These are phyloP conservation scores for Fusarium sp. DNA, from an alignment of 2,329 filamentous ascomycete species.

Conservation along the genomic window DNA sequence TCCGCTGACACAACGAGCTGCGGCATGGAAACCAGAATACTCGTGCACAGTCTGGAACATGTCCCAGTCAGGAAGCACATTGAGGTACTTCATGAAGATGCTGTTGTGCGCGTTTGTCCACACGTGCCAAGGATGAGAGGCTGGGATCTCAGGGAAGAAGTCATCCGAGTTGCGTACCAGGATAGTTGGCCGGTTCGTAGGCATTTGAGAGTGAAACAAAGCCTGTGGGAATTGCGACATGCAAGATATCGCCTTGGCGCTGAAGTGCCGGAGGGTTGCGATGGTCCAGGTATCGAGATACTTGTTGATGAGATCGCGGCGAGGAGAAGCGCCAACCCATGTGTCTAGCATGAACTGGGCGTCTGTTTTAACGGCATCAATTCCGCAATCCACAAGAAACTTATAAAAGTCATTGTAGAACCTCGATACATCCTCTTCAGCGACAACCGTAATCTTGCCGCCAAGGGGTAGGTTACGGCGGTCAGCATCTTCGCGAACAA, in stretches of 20 bases:
- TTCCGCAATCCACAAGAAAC: constrained; percentile 79
- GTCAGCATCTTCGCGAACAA: constrained; percentile 62
- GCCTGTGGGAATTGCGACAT: constrained; percentile 93
- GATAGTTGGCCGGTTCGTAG: constrained; percentile 78
- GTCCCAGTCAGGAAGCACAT: constrained; percentile 86
- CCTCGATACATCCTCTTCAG: constrained; percentile 76
- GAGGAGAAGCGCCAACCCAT: constrained; percentile 74
- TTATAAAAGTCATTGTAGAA: constrained; percentile 94
- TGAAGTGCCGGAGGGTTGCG: constrained; percentile 81
- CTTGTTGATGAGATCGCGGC: constrained; percentile 76
- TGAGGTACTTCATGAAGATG: constrained; percentile 85
- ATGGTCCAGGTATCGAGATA: constrained; percentile 92
- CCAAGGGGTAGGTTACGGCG: constrained; percentile 64
- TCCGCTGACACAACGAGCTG: constrained; percentile 88
- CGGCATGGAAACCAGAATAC: constrained; percentile 88
- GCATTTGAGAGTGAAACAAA: constrained; percentile 86
- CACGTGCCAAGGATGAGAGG: constrained; percentile 92
- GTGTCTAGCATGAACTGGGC: constrained; percentile 91
- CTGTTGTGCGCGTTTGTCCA: constrained; percentile 94
- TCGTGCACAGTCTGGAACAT: constrained; percentile 75
- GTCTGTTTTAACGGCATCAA: constrained; percentile 94
- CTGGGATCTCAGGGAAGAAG: constrained; percentile 86
- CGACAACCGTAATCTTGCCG: constrained; percentile 78
- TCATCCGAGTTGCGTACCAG: constrained; percentile 89
- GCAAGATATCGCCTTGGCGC: constrained; percentile 85